Conservation (phyloP, 192 early-diverging fungal genomes). For the Umbelopsis sp. region DNA sequence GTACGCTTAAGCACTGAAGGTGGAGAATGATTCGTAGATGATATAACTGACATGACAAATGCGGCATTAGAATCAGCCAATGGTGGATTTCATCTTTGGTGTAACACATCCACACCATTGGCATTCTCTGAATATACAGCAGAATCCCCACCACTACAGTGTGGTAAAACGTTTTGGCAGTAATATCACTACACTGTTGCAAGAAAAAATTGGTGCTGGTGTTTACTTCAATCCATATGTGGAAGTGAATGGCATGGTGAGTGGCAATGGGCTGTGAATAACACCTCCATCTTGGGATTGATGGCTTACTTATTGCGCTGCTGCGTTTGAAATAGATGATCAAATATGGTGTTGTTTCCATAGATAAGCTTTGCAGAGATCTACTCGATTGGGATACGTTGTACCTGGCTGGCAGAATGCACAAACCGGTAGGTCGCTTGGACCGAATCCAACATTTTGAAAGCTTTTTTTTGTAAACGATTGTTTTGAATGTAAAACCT, state of each 20-base stretch:
- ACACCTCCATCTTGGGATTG: not conserved
- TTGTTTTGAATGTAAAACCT: not conserved
- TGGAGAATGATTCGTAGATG: not conserved
- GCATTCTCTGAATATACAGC: constrained; percentile 96
- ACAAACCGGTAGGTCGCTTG: constrained; percentile 79
- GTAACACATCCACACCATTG: constrained; percentile 95
- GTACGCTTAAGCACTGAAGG: constrained; percentile 23
- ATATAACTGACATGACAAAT: constrained; percentile 16
- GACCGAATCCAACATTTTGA: too few relatives aligned
- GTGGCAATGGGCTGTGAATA: constrained; percentile 7
- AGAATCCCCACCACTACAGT: constrained; percentile 94
- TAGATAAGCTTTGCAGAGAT: constrained; percentile 85
- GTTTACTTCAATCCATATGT: constrained; percentile 97
- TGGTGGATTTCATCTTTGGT: constrained; percentile 96
- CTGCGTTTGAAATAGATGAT: constrained; percentile 53
- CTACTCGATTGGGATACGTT: constrained; percentile 93
- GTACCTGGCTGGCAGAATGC: constrained; percentile 95
- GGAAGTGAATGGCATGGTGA: constrained; percentile 82
- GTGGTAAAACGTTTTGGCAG: constrained; percentile 74
- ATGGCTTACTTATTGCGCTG: not conserved
- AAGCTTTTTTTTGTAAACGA: too few relatives aligned
- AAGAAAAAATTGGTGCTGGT: constrained; percentile 87
- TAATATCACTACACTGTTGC: constrained; percentile 68
- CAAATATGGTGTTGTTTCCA: constrained; percentile 97
- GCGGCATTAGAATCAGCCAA: constrained; percentile 61